Percentiles rank a stretch among this genome's conserved stretches.
phyloP scores from a whole-genome alignment of 495 filamentous ascomycete species.

The Aspergillus funiculosus region DNA sequence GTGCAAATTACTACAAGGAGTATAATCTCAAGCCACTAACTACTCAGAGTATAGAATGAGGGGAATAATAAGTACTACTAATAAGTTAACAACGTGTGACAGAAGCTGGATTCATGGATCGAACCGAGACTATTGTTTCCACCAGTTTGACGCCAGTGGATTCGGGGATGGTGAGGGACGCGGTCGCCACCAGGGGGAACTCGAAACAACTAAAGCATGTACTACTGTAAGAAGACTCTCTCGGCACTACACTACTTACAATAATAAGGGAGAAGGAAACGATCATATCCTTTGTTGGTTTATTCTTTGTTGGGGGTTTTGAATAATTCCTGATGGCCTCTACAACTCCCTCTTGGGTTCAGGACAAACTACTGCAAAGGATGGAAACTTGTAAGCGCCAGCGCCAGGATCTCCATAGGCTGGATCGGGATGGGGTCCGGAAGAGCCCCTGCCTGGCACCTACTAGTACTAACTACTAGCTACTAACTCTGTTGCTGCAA shows the following conservation, averaged over 20 bases:
- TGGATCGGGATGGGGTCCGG: slow-evolving; percentile 13
- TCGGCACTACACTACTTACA: too few relatives aligned
- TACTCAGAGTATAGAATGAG: background rate
- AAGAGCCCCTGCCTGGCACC: slow-evolving; percentile 11
- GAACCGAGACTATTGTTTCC: slow-evolving; percentile 20
- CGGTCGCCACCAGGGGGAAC: slow-evolving; percentile 13
- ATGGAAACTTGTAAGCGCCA: slow-evolving; percentile 8
- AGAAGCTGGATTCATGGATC: slow-evolving; percentile 13
- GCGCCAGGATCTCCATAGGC: slow-evolving; percentile 16
- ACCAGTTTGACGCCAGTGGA: slow-evolving; percentile 18
- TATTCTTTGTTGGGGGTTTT: background rate
- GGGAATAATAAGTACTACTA: background rate
- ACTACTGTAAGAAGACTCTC: too few relatives aligned
- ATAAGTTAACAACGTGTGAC: slow-evolving; percentile 7
- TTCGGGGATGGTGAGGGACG: slow-evolving; percentile 16
- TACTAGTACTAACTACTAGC: background rate
- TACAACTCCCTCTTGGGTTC: too few relatives aligned
- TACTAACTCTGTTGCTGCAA: too few relatives aligned
- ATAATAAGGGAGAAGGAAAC: too few relatives aligned
- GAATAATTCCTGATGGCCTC: background rate
- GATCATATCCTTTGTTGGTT: too few relatives aligned
- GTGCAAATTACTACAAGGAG: background rate
- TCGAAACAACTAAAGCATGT: too few relatives aligned
- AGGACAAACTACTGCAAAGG: too few relatives aligned
- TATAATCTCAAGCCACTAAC: background rate